Evolutionary conservation across 2,329 filamentous ascomycete genomes (phyloP), one percentile per base, ranked within the genome.

Genomic region (Bretziella fagacearum): DNA sequence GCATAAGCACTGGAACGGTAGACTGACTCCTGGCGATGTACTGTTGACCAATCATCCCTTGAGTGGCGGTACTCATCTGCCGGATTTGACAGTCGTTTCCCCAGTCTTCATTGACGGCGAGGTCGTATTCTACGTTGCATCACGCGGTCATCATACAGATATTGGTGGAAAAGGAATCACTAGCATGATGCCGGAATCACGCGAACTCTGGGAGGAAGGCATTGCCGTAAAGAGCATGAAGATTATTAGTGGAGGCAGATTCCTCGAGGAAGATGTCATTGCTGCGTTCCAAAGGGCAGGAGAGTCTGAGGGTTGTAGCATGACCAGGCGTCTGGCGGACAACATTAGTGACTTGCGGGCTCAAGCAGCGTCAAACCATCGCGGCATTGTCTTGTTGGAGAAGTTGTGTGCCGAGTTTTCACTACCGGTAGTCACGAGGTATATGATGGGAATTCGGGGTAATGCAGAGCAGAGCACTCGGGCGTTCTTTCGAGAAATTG

Each of bases 321-420:
- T 84, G 2, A 87, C 84, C 0, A 68, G 84, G 36, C 85, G 83
- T 57, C 66, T 93, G 1, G 77, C 74, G 7, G 85, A 93, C 60
- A 93, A 93, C 57, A 68, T 93, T 53, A 87, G 84, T 45, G 85
- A 93, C 58, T 68, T 93, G 33, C 86, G 87, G 60, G 85, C 85
- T 0, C 84, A 93, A 58, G 79, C 91, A 10, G 84, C 85, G 0
- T 84, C 84, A 10, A 93, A 93, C 56, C 80, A 85, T 55, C 86
- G 86, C 55, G 85, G 85, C 6, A 89, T 89, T 55, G 74, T 74
- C 33, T 66, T 89, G 5, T 17, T 87, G 53, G 72, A 70, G 36
- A 68, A 71, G 0, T 64, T 89, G 1, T 84, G 87, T 53, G 70
- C 73, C 22, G 82, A 89, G 54, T 85, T 84, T 54, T 74, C 77